A percentile compares a stretch with the other conserved stretches of the same genome.
These are phyloP conservation scores for Puccinellia tenuiflora DNA, from an alignment of 176 grass and related monocot genomes.

Conservation along the genomic window DNA sequence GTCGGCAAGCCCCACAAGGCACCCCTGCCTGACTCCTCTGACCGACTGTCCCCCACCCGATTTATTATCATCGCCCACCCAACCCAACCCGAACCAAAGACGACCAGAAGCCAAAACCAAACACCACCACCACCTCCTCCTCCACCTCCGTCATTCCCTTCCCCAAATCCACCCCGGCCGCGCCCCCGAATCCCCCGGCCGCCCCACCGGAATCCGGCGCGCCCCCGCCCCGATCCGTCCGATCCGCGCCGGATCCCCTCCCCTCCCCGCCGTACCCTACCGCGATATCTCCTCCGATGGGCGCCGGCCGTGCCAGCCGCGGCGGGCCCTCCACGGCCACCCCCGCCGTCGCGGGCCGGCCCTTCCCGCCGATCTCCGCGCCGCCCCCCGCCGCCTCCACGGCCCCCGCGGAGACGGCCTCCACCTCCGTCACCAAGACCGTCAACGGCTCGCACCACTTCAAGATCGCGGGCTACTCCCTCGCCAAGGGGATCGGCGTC, in stretches of 20 bases:
- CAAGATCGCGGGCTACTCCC: conserved; percentile 80
- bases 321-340: conserved; percentile 35
- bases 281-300: conserved; percentile 23
- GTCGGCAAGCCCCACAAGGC: conserved; percentile 24
- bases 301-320: conserved; percentile 33
- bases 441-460: conserved; percentile 92
- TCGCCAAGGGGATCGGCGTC: conserved; percentile 78
- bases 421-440: conserved; percentile 82
- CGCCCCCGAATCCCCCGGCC: background rate
- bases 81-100: conserved; percentile 11
- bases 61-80: conserved; percentile 19
- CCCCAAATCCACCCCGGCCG: conserved; percentile 1
- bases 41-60: background rate
- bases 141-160: background rate
- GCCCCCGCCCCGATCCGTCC: conserved; percentile 17
- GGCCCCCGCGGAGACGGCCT: conserved; percentile 61
- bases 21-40: background rate
- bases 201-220: conserved; percentile 8
- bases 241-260: conserved; percentile 14
- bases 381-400: conserved; percentile 12
- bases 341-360: background rate
- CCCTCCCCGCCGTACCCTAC: background rate
- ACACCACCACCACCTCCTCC: background rate
- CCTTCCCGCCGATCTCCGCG: conserved; percentile 37
- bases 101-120: conserved; percentile 19